A percentile compares a stretch with the other conserved stretches of the same genome.
These are phyloP conservation scores for Yarrowia sp. DNA, from an alignment of 805 yeast species.

Conservation along the genomic window DNA sequence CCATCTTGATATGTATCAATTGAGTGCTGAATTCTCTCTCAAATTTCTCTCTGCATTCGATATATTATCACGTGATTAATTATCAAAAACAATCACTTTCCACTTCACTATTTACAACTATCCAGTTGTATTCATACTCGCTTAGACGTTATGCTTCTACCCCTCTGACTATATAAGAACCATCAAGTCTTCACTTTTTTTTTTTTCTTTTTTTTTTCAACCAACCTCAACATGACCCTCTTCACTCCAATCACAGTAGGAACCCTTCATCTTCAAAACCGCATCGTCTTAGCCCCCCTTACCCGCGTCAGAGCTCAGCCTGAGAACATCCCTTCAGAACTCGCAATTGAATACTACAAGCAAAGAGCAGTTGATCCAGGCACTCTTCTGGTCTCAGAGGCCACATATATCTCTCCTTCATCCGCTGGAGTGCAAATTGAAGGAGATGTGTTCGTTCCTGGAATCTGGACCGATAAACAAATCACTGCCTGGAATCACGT, in stretches of 20 bases:
- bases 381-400: conserved; percentile 60
- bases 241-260: conserved; percentile 38
- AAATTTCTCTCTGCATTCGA: no score
- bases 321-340: conserved; percentile 45
- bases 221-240: conserved; percentile 18
- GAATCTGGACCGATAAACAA: conserved; percentile 70
- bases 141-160: no score
- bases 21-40: no score
- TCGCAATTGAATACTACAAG: conserved; percentile 51
- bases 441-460: conserved; percentile 42
- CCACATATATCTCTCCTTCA: conserved; percentile 49
- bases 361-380: conserved; percentile 58
- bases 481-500: conserved; percentile 74
- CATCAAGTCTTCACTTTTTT: no score
- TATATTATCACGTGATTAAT: no score
- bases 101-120: no score
- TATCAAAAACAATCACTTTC: no score
- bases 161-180: no score
- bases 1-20: no score
- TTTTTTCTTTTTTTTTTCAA: no score
- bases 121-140: no score
- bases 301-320: conserved; percentile 46
- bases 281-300: conserved; percentile 52
- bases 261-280: conserved; percentile 36
- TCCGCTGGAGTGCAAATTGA: conserved; percentile 37